These are phyloP conservation scores for Microcera coccophila DNA, from an alignment of 2,329 filamentous ascomycete genomes.

Conservation along the genomic window DNA sequence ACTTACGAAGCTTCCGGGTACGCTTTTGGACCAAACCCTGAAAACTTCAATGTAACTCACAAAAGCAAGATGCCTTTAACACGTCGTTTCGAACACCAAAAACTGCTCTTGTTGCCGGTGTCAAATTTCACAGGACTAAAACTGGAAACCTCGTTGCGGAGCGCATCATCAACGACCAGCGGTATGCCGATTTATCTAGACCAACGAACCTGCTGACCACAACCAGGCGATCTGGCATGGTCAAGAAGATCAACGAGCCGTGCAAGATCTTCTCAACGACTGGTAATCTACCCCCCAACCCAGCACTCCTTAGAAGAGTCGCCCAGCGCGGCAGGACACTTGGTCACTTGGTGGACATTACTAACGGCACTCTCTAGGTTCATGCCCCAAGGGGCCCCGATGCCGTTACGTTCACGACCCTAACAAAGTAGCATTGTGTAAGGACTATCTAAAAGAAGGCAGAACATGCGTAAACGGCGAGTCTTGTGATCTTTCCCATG, in stretches of 20 bases:
- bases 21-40: constrained; percentile 7
- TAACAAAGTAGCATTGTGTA: constrained; percentile 85
- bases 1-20: constrained; percentile 69
- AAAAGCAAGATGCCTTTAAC: constrained; percentile 51
- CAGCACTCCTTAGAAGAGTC: too few species aligned
- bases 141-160: constrained; percentile 81
- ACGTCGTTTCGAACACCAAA: constrained; percentile 69
- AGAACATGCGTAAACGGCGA: constrained; percentile 72
- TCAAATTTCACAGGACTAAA: constrained; percentile 81
- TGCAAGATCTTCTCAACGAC: constrained; percentile 70
- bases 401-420: constrained; percentile 84
- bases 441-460: constrained; percentile 76
- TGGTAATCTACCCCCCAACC: constrained; percentile 57
- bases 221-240: constrained; percentile 46
- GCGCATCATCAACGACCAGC: constrained; percentile 69
- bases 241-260: constrained; percentile 67
- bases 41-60: constrained; percentile 24
- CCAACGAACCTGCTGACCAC: constrained; percentile 36
- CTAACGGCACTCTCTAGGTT: constrained; percentile 60
- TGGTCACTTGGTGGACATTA: constrained; percentile 41
- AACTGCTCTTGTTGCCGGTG: constrained; percentile 66
- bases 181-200: constrained; percentile 51
- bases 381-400: constrained; percentile 73
- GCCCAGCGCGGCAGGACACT: too few species aligned
- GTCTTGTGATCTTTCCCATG: constrained; percentile 87